Base-by-base conservation (phyloP, 345 rosid genomes). In the Odontarrhena argentea region DNA sequence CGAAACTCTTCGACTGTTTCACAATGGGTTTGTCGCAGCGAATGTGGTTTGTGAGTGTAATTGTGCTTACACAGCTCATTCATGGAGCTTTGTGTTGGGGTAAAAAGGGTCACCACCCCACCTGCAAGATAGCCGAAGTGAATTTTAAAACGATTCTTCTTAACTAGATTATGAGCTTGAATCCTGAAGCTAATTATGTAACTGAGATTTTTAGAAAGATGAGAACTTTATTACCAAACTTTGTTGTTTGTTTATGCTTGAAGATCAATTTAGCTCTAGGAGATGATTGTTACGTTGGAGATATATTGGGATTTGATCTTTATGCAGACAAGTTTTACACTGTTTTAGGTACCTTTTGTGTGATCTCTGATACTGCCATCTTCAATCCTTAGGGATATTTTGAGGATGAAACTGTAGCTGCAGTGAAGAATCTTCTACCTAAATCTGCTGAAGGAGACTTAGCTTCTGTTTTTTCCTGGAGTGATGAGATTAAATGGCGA, bases 381-480 rank as follows among this genome's bases (percentile, higher is more conserved):
- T 69, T 68, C 11, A 15, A 25, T 69, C 34, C 14, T 48, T 44
- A 90, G 97, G 84, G 77, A 22, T 91, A 79, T 75, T 82, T 94
- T 52, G 82, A 75, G 47, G 81, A 82, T 55, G 96, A 84, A 65
- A 84, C 93, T 55, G 37, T 52, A 60, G 96, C 84, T 74, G 84
- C 85, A 0, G 86, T 87, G 37, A 87, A 81, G 65, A 80, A 79
- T 28, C 79, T 94, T 71, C 78, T 94, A 25, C 97, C 97, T 6
- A 85, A 67, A 65, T 94, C 83, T 8, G 89, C 97, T 40, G 80
- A 80, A 49, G 97, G 96, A 34, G 93, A 94, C 69, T 78, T 94
- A 70, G 96, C 97, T 44, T 69, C 89, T 58, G 87, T 94, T 42
- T 94, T 96, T 76, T 79, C 97, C 9, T 94, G 99, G 96, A 43